phyloP scores from a whole-genome alignment of 2,329 filamentous ascomycete species.

The Cryphonectria carpinicola region DNA sequence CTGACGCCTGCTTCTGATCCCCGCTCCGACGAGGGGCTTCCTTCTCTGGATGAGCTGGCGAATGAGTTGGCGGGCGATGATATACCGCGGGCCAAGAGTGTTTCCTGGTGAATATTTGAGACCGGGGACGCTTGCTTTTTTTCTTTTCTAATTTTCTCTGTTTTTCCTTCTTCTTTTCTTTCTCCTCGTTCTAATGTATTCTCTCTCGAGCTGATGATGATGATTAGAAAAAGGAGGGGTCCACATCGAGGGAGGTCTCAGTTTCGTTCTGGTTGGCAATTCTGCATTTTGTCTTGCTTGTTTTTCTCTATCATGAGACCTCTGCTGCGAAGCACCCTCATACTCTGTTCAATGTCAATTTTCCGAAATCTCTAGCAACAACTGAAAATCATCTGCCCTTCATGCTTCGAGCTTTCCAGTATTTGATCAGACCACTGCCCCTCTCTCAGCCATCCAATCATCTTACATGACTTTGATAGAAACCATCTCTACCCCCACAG shows the following conservation, averaged over 20 bases:
- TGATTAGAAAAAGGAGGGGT: not conserved
- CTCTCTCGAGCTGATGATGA: not conserved
- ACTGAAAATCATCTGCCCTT: not conserved
- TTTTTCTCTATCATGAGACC: not conserved
- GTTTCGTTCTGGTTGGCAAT: not conserved
- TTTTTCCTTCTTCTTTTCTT: too few relatives aligned
- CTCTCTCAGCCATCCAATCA: not conserved
- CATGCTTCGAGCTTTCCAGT: not conserved
- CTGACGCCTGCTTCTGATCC: constrained; percentile 2
- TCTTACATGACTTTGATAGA: not conserved
- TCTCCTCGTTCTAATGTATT: too few relatives aligned
- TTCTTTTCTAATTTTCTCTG: too few relatives aligned
- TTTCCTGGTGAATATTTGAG: not conserved
- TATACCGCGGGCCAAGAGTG: not conserved
- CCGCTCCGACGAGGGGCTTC: not conserved
- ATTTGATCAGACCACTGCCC: not conserved
- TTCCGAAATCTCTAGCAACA: not conserved
- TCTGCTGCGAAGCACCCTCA: not conserved
- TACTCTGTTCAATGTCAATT: not conserved
- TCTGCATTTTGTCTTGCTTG: not conserved
- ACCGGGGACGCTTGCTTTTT: not conserved
- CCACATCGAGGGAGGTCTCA: not conserved
- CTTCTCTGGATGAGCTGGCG: not conserved
- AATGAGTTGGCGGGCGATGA: not conserved
- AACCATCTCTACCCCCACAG: not conserved